Percentiles rank a stretch among this genome's conserved stretches.
These are phyloP conservation scores for Pseudocercospora macadamiae DNA, from an alignment of 2,329 filamentous ascomycete genomes.

Conservation along the genomic window DNA sequence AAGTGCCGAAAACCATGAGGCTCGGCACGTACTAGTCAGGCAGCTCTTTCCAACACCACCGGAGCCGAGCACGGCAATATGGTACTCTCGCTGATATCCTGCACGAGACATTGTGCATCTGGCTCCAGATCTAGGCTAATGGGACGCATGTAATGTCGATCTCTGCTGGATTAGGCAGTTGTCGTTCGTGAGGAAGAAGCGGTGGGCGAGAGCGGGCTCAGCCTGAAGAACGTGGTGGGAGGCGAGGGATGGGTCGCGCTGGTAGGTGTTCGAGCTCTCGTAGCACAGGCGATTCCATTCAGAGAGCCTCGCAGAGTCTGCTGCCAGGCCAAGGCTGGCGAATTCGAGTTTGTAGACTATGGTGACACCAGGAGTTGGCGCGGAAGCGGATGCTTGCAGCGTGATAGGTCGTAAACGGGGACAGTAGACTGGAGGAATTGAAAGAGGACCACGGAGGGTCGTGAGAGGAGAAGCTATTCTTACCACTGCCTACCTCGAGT, in stretches of 20 bases:
- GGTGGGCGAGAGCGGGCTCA: neutral
- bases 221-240: neutral
- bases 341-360: neutral
- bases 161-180: constrained; percentile 8
- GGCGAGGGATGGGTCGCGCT: constrained; percentile 7
- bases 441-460: constrained; percentile 1
- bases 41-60: constrained; percentile 92
- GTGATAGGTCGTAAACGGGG: constrained; percentile 18
- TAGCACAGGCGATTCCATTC: constrained; percentile 18
- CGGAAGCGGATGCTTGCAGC: constrained; percentile 23
- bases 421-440: constrained; percentile 2
- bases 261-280: constrained; percentile 5
- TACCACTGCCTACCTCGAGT: constrained; percentile 15
- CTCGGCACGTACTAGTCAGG: constrained; percentile 69
- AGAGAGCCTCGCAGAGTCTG: constrained; percentile 14
- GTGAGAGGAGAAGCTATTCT: constrained; percentile 11
- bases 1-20: constrained; percentile 6
- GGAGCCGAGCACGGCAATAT: constrained; percentile 80
- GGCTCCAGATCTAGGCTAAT: neutral
- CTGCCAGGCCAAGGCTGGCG: constrained; percentile 8
- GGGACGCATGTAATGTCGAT: constrained; percentile 9
- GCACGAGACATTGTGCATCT: constrained; percentile 36
- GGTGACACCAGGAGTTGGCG: constrained; percentile 18
- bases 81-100: constrained; percentile 61
- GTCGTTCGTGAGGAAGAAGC: constrained; percentile 2